A percentile compares a stretch with the other conserved stretches of the same genome.
Evolutionary conservation across 2,329 filamentous ascomycete species (phyloP).

Genomic region (Biscogniauxia sp.): DNA sequence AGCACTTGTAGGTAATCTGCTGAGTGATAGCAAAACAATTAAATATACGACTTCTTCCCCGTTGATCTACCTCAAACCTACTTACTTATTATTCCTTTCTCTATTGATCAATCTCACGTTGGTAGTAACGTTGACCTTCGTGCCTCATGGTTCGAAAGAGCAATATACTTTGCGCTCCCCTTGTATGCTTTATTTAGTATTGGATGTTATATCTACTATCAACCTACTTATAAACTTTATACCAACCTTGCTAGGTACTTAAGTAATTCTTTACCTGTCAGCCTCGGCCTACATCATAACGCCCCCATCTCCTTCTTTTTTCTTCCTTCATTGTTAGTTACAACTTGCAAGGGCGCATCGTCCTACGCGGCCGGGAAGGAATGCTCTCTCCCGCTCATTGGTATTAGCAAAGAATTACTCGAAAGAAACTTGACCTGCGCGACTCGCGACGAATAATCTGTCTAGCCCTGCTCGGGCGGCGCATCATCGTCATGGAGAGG

Average conservation of each 20-base stretch:
- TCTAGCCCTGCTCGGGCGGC: not conserved
- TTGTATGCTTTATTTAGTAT: too few species aligned
- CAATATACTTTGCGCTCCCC: too few species aligned
- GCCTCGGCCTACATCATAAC: too few species aligned
- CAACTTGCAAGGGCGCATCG: slow-evolving; percentile 1
- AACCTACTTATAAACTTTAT: too few species aligned
- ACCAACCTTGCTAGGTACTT: too few species aligned
- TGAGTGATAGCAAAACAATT: not conserved
- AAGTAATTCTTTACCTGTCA: too few species aligned
- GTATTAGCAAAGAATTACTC: slow-evolving; percentile 27
- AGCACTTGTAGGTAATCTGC: not conserved
- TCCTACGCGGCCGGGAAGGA: not conserved
- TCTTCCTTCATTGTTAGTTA: not conserved
- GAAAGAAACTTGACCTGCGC: slow-evolving; percentile 14
- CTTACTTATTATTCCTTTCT: not conserved
- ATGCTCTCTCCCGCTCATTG: not conserved
- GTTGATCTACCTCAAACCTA: too few species aligned
- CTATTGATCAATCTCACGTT: too few species aligned
- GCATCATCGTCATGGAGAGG: slow-evolving; percentile 28
- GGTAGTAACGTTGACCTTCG: too few species aligned
- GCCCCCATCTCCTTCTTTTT: too few species aligned
- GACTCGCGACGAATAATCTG: not conserved
- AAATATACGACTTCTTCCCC: not conserved
- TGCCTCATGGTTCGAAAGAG: too few species aligned
- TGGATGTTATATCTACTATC: too few species aligned